A percentile compares a stretch with the other conserved stretches of the same genome.
Conservation (phyloP, 805 yeast genomes). For the Ogataea neopini region DNA sequence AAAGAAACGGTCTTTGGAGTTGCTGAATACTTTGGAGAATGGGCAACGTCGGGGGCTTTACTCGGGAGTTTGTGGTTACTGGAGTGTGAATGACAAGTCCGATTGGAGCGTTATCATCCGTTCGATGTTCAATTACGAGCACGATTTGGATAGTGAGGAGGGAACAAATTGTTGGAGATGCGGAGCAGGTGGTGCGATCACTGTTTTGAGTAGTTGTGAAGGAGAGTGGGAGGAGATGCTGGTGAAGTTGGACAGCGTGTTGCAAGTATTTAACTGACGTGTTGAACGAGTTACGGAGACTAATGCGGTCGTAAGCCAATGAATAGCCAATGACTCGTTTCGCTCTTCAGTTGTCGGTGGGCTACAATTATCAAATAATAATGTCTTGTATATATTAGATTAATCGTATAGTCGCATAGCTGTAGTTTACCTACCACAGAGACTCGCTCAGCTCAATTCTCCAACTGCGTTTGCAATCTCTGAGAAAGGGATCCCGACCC, state of each 20-base stretch:
- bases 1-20: conserved; percentile 85
- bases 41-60: conserved; percentile 75
- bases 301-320: no score
- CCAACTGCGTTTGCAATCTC: conserved; percentile 34
- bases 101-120: conserved; percentile 97
- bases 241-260: conserved; percentile 74
- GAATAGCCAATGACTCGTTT: no score
- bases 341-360: no score
- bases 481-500: conserved; percentile 25
- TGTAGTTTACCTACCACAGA: no score
- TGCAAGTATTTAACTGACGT: conserved; percentile 58
- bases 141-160: conserved; percentile 38
- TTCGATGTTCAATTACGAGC: conserved; percentile 66
- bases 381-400: no score
- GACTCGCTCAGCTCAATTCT: conserved; percentile 23
- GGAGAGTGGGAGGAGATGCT: conserved; percentile 94
- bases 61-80: conserved; percentile 94
- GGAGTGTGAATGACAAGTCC: conserved; percentile 83
- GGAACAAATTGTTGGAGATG: conserved; percentile 61
- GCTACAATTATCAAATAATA: no score
- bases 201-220: conserved; percentile 77
- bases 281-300: no score
- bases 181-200: conserved; percentile 99
- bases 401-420: no score
- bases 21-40: conserved; percentile 62